Evolutionary conservation across 2,329 filamentous ascomycete genomes (phyloP).

Genomic region (Chaetomiaceae sp.): DNA sequence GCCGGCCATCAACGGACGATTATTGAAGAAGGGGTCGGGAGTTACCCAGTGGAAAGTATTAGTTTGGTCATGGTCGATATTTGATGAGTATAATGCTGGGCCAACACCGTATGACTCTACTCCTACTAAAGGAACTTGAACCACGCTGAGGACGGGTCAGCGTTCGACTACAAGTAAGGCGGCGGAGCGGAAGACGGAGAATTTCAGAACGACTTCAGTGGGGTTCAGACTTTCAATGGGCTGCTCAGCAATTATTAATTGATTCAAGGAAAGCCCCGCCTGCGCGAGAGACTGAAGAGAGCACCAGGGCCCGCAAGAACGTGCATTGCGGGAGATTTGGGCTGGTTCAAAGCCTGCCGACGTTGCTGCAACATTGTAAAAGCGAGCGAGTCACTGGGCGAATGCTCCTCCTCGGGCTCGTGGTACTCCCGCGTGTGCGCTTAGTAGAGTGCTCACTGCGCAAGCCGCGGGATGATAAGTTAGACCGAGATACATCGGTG

Average conservation of each 20-base stretch:
- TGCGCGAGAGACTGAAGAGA: background rate
- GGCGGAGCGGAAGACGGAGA: no score
- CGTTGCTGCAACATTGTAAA: no score
- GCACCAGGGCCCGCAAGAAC: conserved; percentile 4
- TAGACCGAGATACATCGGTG: conserved; percentile 5
- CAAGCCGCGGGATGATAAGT: conserved; percentile 9
- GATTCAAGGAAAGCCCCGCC: conserved; percentile 17
- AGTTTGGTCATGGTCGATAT: conserved; percentile 60
- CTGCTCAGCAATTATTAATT: conserved; percentile 21
- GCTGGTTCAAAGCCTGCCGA: background rate
- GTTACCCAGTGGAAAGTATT: conserved; percentile 76
- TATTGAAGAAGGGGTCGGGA: background rate
- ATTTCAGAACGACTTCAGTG: conserved; percentile 9
- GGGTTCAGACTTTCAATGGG: conserved; percentile 16
- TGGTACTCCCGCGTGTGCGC: no score
- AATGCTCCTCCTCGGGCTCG: no score
- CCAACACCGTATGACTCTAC: background rate
- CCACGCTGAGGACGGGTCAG: background rate
- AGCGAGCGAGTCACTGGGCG: background rate
- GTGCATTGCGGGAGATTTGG: conserved; percentile 3
- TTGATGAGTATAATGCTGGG: background rate
- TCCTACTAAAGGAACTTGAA: background rate
- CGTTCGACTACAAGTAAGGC: no score
- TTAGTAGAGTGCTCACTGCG: background rate
- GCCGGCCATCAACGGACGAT: no score